A percentile compares a stretch with the other conserved stretches of the same genome.
Evolutionary conservation across 1,284 basidiomycete species (phyloP).

Genomic region (Tilletia indica): DNA sequence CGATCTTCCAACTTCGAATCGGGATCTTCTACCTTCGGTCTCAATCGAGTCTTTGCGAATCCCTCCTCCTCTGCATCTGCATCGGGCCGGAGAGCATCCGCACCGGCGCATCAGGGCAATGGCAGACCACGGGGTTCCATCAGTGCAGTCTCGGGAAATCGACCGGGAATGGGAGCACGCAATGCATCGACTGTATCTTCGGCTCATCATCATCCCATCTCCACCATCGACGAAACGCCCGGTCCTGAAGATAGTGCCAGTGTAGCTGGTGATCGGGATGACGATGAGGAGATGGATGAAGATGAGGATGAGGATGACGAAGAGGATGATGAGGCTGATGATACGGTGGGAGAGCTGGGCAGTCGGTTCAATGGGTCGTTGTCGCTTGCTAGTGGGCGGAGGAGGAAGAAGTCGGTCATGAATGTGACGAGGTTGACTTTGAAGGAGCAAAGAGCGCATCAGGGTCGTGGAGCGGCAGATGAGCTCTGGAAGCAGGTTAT

Average conservation of each 20-base stretch:
- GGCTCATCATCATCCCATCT: background rate
- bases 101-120: conserved; percentile 22
- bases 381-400: conserved; percentile 12
- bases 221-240: conserved; percentile 21
- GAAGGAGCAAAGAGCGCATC: conserved; percentile 28
- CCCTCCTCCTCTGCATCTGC: background rate
- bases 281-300: conserved; percentile 19
- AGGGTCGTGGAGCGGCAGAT: conserved; percentile 31
- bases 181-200: background rate
- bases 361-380: conserved; percentile 13
- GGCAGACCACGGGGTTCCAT: conserved; percentile 21
- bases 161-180: background rate
- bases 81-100: conserved; percentile 16
- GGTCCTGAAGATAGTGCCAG: conserved; percentile 29
- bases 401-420: conserved; percentile 10
- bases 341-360: conserved; percentile 10
- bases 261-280: conserved; percentile 17
- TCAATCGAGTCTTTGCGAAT: background rate
- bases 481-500: conserved; percentile 52
- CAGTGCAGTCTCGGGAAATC: background rate
- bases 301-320: conserved; percentile 21
- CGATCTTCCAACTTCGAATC: background rate
- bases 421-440: conserved; percentile 31
- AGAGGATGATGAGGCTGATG: conserved; percentile 16
- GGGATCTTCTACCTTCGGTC: background rate